phyloP scores from a whole-genome alignment of 192 early-diverging fungal species.

The Coemansia sp. region DNA sequence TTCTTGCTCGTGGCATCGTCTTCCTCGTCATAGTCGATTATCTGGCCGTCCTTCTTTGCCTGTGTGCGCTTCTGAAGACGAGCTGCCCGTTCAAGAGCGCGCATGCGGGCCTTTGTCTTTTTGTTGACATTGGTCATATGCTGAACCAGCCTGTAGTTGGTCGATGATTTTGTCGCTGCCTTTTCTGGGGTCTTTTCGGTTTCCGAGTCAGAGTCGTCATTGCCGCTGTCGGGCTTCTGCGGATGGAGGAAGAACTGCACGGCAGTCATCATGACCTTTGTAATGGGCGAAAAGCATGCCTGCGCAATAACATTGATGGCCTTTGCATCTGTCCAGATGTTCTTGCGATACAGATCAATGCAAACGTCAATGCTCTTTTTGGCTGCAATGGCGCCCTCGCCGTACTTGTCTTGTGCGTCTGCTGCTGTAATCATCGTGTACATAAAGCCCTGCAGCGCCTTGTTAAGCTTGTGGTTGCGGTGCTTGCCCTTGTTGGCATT shows the following conservation, averaged over 20 bases:
- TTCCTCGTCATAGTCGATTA: slow-evolving; percentile 23
- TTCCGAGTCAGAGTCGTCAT: slow-evolving; percentile 71
- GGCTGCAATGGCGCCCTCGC: slow-evolving; percentile 85
- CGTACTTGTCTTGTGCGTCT: slow-evolving; percentile 62
- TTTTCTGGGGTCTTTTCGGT: slow-evolving; percentile 40
- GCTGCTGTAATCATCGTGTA: slow-evolving; percentile 88
- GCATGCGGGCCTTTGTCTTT: slow-evolving; percentile 80
- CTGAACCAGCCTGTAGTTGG: slow-evolving; percentile 74
- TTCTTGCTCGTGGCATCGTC: slow-evolving; percentile 54
- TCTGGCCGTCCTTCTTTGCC: slow-evolving; percentile 61
- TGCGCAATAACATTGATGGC: slow-evolving; percentile 98
- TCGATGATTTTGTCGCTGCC: slow-evolving; percentile 32
- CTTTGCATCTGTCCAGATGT: slow-evolving; percentile 97
- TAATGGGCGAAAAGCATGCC: slow-evolving; percentile 88
- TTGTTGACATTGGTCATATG: slow-evolving; percentile 80
- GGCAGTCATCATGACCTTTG: slow-evolving; percentile 92
- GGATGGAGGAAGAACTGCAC: slow-evolving; percentile 92
- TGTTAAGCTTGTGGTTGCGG: slow-evolving; percentile 98
- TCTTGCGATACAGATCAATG: slow-evolving; percentile 95
- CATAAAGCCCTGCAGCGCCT: slow-evolving; percentile 96
- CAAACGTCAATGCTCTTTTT: slow-evolving; percentile 96
- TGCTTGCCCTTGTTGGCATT: slow-evolving; percentile 81
- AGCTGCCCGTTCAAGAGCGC: slow-evolving; percentile 75
- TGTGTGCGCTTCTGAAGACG: slow-evolving; percentile 26
- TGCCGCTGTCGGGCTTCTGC: slow-evolving; percentile 61